These are phyloP conservation scores for Colletotrichum caudatum DNA, from an alignment of 2,329 filamentous ascomycete species.

Conservation along the genomic window DNA sequence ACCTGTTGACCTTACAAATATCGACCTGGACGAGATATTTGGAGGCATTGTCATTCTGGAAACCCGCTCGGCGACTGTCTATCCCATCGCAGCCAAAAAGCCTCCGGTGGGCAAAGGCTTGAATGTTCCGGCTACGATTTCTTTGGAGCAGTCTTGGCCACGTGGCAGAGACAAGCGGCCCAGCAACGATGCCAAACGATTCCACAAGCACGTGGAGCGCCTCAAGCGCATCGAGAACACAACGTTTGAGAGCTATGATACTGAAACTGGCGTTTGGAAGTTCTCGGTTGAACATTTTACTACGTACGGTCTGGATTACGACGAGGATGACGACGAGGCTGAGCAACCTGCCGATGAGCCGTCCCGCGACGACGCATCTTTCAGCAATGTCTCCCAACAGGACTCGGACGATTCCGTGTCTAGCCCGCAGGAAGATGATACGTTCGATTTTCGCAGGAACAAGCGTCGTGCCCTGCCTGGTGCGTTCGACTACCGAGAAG, in stretches of 20 bases:
- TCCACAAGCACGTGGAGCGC: conserved; percentile 85
- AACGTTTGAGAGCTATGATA: conserved; percentile 83
- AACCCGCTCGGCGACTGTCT: conserved; percentile 87
- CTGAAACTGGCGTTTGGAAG: conserved; percentile 85
- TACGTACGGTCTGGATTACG: conserved; percentile 89
- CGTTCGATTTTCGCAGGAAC: conserved; percentile 65
- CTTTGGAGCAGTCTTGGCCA: conserved; percentile 94
- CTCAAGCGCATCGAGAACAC: conserved; percentile 85
- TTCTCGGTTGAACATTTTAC: conserved; percentile 98
- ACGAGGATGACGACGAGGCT: conserved; percentile 75
- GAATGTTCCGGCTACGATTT: conserved; percentile 90
- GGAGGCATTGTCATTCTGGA: conserved; percentile 81
- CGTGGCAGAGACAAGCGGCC: conserved; percentile 72
- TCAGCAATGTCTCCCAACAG: conserved; percentile 10
- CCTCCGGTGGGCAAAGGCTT: conserved; percentile 87
- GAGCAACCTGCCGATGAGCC: conserved; percentile 37
- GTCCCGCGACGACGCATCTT: background rate
- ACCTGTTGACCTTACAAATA: conserved; percentile 83
- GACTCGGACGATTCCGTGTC: conserved; percentile 55
- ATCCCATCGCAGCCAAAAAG: conserved; percentile 80
- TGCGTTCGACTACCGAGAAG: conserved; percentile 77
- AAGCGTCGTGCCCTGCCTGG: conserved; percentile 74
- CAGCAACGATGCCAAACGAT: conserved; percentile 68
- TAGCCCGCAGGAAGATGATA: conserved; percentile 60
- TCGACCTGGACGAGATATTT: conserved; percentile 84